Percentiles rank a stretch among this genome's conserved stretches.
Conservation (phyloP, 164 flowering plant species). For the Vitis rupestris region DNA sequence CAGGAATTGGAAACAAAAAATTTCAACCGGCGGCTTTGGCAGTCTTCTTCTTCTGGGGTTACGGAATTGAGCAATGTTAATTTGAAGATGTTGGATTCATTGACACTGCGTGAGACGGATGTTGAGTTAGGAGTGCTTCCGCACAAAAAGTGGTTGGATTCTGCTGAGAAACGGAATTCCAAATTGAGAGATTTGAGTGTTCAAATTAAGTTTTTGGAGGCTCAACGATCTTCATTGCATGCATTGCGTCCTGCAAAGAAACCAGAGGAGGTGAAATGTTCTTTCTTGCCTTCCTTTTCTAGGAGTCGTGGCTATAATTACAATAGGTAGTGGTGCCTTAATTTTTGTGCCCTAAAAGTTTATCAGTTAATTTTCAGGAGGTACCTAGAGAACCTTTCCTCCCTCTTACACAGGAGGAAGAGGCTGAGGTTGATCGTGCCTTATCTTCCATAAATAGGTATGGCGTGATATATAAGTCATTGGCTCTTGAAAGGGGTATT, state of each 20-base stretch:
- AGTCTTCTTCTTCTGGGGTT: constrained; percentile 32
- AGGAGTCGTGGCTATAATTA: background rate
- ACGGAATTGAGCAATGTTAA: constrained; percentile 28
- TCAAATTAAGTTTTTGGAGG: constrained; percentile 38
- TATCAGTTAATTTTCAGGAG: constrained; percentile 35
- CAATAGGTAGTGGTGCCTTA: too few species aligned
- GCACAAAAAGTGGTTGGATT: constrained; percentile 42
- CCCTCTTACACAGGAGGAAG: constrained; percentile 76
- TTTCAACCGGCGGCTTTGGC: constrained; percentile 16
- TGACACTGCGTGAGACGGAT: constrained; percentile 21
- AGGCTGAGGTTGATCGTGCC: constrained; percentile 55
- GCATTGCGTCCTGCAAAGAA: constrained; percentile 36
- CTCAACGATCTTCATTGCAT: constrained; percentile 15
- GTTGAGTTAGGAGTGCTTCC: constrained; percentile 15
- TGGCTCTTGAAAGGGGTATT: background rate
- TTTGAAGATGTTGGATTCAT: constrained; percentile 29
- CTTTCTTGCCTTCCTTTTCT: background rate
- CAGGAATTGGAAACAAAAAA: constrained; percentile 25
- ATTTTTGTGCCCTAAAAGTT: background rate
- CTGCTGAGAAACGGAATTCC: constrained; percentile 33
- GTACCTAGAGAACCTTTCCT: constrained; percentile 44
- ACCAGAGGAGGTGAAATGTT: constrained; percentile 32
- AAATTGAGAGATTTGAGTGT: constrained; percentile 33
- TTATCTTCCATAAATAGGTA: constrained; percentile 52
- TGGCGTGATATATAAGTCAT: background rate